Evolutionary conservation across 2,329 filamentous ascomycete species (phyloP), one percentile per base, ranked within the genome.

Genomic region (Lecanicillium sp.): DNA sequence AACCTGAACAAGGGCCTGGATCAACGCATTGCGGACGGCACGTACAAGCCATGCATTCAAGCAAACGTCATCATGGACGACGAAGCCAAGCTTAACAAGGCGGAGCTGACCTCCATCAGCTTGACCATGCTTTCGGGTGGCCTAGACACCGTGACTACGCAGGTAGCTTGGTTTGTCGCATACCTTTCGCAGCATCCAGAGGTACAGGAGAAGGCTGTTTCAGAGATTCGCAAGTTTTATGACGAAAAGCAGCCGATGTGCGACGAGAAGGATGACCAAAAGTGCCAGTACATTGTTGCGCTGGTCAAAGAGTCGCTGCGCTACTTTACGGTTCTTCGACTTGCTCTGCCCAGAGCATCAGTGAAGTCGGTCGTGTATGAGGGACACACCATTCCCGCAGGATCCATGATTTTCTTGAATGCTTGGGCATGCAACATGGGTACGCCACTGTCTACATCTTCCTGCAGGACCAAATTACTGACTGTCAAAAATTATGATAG

Each of bases 361-460:
- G 71, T 79, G 40, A 73, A 71, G 45, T 76, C 80, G 37, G 63
- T 83, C 3, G 58, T 61, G 0, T 81, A 81, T 42, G 57, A 78
- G 9, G 75, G 71, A 14, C 66, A 69, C 22, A 52, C 68, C 5
- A 79, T 83, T 29, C 78, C 79, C 1, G 71, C 72, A 32, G 77
- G 77, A 1, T 80, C 76, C 2, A 72, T 80, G 0, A 67, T 81
- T 27, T 83, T 81, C 53, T 58, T 83, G 18, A 84, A 83, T 42
- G 74, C 77, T 0, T 82, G 77, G 78, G 77, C 77, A 3, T 82
- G 79, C 49, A 82, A 83, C 44, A 80, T 79, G 74, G 77, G 75
- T 77, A 59, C 51, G 65, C 55, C 6, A 13, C 13, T 3, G 7
- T 20, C 15, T 17, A 27, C 2, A 10, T 8, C 17, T 18, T 27